Evolutionary conservation across 768 basidiomycete genomes (phyloP).

Genomic region (Mycena olivaceomarginata): DNA sequence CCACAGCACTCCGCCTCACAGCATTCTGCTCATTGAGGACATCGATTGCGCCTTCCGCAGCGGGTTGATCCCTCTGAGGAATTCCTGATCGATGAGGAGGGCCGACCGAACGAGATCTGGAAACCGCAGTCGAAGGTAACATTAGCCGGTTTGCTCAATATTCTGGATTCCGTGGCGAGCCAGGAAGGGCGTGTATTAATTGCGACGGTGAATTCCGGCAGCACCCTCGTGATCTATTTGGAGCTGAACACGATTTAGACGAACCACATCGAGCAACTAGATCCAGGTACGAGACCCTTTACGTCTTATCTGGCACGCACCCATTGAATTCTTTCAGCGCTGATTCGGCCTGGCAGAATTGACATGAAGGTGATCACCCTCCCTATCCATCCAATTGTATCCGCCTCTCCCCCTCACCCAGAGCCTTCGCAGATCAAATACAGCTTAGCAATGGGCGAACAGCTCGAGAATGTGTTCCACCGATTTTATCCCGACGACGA

Average conservation of each 20-base stretch:
- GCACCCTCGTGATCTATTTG: neutral
- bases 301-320: neutral
- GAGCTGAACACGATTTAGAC: conserved; percentile 13
- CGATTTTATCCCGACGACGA: conserved; percentile 19
- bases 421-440: conserved; percentile 28
- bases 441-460: conserved; percentile 19
- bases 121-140: conserved; percentile 17
- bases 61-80: neutral
- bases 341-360: conserved; percentile 33
- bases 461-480: conserved; percentile 31
- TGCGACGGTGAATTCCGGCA: conserved; percentile 6
- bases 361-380: conserved; percentile 19
- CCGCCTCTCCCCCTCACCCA: neutral
- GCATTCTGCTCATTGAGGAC: conserved; percentile 33
- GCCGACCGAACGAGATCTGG: neutral
- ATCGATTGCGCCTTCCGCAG: conserved; percentile 25
- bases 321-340: neutral
- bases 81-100: neutral
- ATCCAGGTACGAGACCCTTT: conserved; percentile 4
- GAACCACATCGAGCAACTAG: conserved; percentile 33
- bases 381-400: neutral
- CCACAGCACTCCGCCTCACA: conserved; percentile 23
- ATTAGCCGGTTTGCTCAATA: conserved; percentile 26
- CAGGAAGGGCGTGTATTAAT: conserved; percentile 28
- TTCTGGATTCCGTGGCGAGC: conserved; percentile 31